A percentile compares a stretch with the other conserved stretches of the same genome.
Evolutionary conservation across 306 rosid species (phyloP).

Genomic region (Cotoneaster glaucophyllus): DNA sequence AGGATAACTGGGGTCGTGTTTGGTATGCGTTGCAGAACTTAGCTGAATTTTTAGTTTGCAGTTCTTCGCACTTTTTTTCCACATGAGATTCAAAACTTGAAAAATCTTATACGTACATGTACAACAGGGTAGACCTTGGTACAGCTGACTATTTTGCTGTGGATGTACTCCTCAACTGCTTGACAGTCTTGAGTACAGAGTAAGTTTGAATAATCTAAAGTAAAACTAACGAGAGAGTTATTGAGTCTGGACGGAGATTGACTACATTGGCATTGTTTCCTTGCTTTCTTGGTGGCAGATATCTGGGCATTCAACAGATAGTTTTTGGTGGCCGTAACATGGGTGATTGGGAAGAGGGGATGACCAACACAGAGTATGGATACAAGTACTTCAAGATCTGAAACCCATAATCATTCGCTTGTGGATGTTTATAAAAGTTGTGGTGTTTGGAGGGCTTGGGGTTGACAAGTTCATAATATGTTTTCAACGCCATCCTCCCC

Average conservation of each 20-base stretch:
- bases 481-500: neutral
- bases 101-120: neutral
- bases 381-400: conserved; percentile 78
- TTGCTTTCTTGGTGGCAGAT: conserved; percentile 37
- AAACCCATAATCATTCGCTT: neutral
- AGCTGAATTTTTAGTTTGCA: neutral
- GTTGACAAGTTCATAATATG: neutral
- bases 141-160: conserved; percentile 74
- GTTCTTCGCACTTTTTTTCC: neutral
- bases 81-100: neutral
- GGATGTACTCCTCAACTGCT: conserved; percentile 84
- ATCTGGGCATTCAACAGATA: conserved; percentile 79
- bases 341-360: conserved; percentile 97
- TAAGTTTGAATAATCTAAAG: conserved; percentile 34
- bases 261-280: neutral
- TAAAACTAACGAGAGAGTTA: neutral
- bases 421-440: neutral
- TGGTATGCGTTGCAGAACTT: conserved; percentile 45
- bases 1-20: conserved; percentile 91
- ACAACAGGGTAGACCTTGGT: conserved; percentile 87
- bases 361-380: conserved; percentile 71
- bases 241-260: neutral
- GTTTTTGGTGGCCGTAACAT: conserved; percentile 77
- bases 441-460: neutral
- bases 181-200: conserved; percentile 83